Conservation (phyloP, 148 eudicot genomes). For the Gaultheria prostrata region DNA sequence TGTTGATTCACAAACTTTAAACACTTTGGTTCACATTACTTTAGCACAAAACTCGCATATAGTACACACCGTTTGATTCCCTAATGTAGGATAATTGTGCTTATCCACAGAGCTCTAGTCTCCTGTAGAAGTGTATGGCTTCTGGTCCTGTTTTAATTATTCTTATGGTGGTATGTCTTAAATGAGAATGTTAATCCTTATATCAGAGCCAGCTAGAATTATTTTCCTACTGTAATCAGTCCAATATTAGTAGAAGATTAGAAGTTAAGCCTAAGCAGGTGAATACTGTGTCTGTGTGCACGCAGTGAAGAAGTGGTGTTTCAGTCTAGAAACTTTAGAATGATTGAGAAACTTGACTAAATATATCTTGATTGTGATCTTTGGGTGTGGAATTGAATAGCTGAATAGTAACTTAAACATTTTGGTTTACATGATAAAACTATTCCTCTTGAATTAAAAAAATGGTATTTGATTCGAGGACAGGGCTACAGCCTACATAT, state of each 20-base stretch:
- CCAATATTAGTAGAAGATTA: neutral
- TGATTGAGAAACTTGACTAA: constrained; percentile 11
- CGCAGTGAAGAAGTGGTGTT: neutral
- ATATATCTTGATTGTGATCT: neutral
- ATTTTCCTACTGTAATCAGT: neutral
- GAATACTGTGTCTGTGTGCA: neutral
- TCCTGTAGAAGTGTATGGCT: neutral
- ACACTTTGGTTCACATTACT: neutral
- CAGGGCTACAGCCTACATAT: neutral
- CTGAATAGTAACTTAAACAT: no score
- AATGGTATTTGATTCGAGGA: neutral
- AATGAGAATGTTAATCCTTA: neutral
- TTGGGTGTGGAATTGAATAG: neutral
- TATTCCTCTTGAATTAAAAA: neutral
- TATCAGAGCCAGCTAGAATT: neutral
- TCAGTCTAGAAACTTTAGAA: neutral
- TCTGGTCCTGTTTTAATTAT: neutral
- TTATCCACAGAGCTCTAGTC: neutral
- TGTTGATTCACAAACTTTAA: neutral
- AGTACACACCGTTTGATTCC: neutral
- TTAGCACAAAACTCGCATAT: neutral
- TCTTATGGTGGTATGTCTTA: neutral
- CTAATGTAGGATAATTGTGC: neutral
- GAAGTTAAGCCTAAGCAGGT: neutral
- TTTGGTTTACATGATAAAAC: neutral